These are phyloP conservation scores for Lentinula guzmanii DNA, from an alignment of 768 basidiomycete species.

Conservation along the genomic window DNA sequence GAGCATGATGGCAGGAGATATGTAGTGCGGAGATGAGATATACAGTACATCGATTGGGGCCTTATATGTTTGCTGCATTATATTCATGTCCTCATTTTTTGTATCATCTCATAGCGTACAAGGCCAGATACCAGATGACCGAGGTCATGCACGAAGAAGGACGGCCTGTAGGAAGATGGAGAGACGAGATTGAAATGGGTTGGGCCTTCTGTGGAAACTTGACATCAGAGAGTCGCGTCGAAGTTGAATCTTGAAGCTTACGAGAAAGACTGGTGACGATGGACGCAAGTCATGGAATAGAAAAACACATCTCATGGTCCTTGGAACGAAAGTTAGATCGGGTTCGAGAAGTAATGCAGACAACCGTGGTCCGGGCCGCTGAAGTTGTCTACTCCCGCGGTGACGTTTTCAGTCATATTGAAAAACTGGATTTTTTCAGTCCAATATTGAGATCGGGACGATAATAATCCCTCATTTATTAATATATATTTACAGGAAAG, in stretches of 20 bases:
- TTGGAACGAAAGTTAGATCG: no score
- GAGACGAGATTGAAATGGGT: not conserved
- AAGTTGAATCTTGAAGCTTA: not conserved
- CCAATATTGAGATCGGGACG: no score
- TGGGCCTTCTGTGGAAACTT: not conserved
- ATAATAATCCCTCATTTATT: no score
- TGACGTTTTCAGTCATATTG: no score
- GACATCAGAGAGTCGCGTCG: not conserved
- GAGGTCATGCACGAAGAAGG: not conserved
- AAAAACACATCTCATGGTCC: no score
- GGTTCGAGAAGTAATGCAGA: no score
- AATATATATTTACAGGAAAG: no score
- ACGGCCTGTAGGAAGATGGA: not conserved
- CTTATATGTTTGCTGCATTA: not conserved
- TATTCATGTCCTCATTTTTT: not conserved
- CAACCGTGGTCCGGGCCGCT: no score
- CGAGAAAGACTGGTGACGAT: not conserved
- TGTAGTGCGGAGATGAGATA: not conserved
- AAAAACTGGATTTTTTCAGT: no score
- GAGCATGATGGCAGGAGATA: not conserved
- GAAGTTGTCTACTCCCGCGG: no score
- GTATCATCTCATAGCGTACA: not conserved
- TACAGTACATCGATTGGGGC: not conserved
- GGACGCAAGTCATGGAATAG: no score
- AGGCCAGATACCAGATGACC: not conserved